These are phyloP conservation scores for Picea abies DNA, from an alignment of 83 land plant species.

Conservation along the genomic window DNA sequence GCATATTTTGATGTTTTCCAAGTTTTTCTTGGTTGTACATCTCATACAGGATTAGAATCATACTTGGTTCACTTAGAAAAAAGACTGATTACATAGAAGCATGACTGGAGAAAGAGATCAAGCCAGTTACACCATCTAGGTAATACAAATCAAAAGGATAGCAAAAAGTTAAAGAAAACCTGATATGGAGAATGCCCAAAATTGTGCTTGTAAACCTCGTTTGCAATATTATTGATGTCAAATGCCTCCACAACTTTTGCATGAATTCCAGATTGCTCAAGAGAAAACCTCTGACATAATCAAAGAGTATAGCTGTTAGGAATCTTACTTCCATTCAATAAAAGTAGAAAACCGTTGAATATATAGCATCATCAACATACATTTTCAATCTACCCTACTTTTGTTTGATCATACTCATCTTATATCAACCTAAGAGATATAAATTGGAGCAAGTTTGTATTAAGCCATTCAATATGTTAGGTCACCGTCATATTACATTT, in stretches of 20 bases:
- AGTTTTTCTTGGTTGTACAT: background rate
- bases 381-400: no score
- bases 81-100: background rate
- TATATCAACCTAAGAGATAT: no score
- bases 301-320: background rate
- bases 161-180: slow-evolving; percentile 34
- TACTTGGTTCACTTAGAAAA: background rate
- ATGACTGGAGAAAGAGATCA: background rate
- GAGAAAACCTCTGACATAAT: slow-evolving; percentile 71
- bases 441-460: no score
- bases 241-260: slow-evolving; percentile 85
- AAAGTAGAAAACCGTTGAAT: no score
- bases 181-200: slow-evolving; percentile 94
- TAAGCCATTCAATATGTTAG: no score
- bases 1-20: background rate
- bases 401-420: no score
- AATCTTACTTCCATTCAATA: background rate
- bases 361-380: no score
- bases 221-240: slow-evolving; percentile 91
- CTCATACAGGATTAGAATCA: background rate
- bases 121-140: background rate
- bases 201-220: slow-evolving; percentile 91
- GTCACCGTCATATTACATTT: no score
- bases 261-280: slow-evolving; percentile 51
- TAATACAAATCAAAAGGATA: background rate